phyloP scores from a whole-genome alignment of 352 stramenopile genomes.

The Chrysophaeum taylorii region DNA sequence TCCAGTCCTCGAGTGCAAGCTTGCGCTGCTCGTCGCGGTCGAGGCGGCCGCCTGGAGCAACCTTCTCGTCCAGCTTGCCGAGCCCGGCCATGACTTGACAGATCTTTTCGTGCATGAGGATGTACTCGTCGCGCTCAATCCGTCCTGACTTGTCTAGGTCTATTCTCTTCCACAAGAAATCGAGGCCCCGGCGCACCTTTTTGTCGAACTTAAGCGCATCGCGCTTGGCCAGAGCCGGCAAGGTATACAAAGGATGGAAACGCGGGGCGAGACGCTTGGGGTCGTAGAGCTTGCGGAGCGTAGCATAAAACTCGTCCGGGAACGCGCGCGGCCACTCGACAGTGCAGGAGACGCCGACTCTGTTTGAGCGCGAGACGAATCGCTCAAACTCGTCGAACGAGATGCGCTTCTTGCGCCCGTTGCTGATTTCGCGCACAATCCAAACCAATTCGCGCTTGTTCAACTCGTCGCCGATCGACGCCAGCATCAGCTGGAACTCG shows the following conservation, averaged over 20 bases:
- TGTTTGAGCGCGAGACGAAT: not conserved
- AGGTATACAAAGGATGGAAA: constrained; percentile 10
- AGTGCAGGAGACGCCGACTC: not conserved
- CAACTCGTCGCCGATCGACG: not conserved
- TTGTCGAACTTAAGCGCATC: not conserved
- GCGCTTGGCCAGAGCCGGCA: not conserved
- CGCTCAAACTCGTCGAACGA: not conserved
- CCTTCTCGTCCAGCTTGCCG: not conserved
- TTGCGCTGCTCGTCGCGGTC: not conserved
- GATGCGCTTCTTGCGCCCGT: not conserved
- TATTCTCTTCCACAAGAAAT: not conserved
- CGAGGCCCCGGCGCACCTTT: not conserved
- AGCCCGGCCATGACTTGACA: constrained; percentile 1
- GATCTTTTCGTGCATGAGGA: not conserved
- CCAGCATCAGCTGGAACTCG: not conserved
- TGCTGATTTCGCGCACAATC: not conserved
- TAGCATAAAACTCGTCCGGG: not conserved
- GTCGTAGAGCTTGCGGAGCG: not conserved
- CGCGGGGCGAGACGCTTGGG: not conserved
- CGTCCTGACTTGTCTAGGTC: not conserved
- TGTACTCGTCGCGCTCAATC: constrained; percentile 7
- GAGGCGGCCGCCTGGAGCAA: not conserved
- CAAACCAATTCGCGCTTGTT: not conserved
- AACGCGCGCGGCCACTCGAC: not conserved
- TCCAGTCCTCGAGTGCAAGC: constrained; percentile 6